Percentiles rank a stretch among this genome's conserved stretches.
phyloP scores from a whole-genome alignment of 106 monocot genomes.

The Alisma plantagoaquatica region DNA sequence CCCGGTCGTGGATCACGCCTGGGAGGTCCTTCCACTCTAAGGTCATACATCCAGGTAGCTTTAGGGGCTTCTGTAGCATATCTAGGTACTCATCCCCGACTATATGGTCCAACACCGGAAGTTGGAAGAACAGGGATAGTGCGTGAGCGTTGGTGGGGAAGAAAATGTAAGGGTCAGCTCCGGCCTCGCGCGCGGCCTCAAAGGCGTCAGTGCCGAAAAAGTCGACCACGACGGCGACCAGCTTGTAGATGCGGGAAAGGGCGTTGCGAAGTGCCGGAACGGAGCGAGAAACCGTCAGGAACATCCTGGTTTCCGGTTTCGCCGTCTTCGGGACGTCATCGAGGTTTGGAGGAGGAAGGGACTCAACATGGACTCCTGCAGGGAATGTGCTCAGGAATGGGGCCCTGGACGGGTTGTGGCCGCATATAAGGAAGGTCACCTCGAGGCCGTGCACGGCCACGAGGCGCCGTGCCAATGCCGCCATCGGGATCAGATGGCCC shows the following conservation, averaged over 20 bases:
- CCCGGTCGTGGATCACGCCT: not conserved
- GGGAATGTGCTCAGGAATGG: too few relatives aligned
- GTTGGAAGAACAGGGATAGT: not conserved
- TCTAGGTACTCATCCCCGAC: slow-evolving; percentile 2
- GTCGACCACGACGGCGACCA: not conserved
- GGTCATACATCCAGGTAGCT: slow-evolving; percentile 37
- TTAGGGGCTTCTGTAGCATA: slow-evolving; percentile 25
- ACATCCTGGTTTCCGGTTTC: not conserved
- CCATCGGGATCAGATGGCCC: too few relatives aligned
- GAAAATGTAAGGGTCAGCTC: not conserved
- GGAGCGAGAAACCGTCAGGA: not conserved
- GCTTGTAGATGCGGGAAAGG: not conserved
- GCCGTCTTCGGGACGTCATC: not conserved
- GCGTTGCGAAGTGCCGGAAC: not conserved
- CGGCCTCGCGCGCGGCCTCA: not conserved
- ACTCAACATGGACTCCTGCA: not conserved
- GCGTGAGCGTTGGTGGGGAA: not conserved
- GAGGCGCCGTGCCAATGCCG: too few relatives aligned
- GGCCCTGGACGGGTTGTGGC: too few relatives aligned
- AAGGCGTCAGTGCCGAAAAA: slow-evolving; percentile 1
- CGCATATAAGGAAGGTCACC: too few relatives aligned
- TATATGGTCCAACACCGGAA: not conserved
- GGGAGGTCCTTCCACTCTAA: slow-evolving; percentile 10
- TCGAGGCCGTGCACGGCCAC: too few relatives aligned
- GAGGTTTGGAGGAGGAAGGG: not conserved